These are phyloP conservation scores for Aspergillus transmontanensis DNA, from an alignment of 2,329 filamentous ascomycete species.

Conservation along the genomic window DNA sequence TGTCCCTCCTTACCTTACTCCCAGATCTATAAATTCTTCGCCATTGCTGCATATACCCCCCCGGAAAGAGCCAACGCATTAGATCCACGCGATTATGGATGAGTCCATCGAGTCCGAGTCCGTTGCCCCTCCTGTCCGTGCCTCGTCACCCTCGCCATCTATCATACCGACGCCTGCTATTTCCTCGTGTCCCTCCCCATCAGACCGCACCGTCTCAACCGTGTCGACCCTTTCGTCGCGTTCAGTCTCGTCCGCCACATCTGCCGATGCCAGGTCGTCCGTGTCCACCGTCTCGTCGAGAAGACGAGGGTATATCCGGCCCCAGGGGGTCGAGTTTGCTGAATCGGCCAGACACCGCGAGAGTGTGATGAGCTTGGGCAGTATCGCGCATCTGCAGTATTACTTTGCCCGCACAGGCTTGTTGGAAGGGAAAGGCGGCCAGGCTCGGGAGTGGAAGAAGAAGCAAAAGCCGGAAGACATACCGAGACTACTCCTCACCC, in stretches of 20 bases:
- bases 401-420: conserved; percentile 96
- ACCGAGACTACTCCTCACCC: conserved; percentile 43
- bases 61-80: conserved; percentile 8
- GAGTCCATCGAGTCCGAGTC: conserved; percentile 26
- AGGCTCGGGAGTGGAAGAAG: conserved; percentile 71
- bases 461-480: conserved; percentile 45
- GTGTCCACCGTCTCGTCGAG: conserved; percentile 47
- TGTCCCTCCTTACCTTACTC: conserved; percentile 5
- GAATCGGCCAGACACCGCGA: conserved; percentile 87
- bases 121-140: conserved; percentile 30
- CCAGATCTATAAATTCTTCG: conserved; percentile 13
- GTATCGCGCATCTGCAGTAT: conserved; percentile 96
- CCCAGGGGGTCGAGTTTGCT: conserved; percentile 85
- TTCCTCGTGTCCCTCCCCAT: conserved; percentile 46
- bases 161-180: conserved; percentile 47
- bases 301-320: conserved; percentile 82
- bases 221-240: conserved; percentile 50
- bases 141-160: conserved; percentile 43
- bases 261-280: conserved; percentile 45
- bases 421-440: conserved; percentile 88
- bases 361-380: conserved; percentile 93
- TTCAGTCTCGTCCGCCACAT: conserved; percentile 48
- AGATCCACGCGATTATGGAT: conserved; percentile 29
- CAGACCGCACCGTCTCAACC: conserved; percentile 48
- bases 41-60: neutral